A percentile compares a stretch with the other conserved stretches of the same genome.
Evolutionary conservation across 306 rosid species (phyloP).

Genomic region (Sicyos edulis): DNA sequence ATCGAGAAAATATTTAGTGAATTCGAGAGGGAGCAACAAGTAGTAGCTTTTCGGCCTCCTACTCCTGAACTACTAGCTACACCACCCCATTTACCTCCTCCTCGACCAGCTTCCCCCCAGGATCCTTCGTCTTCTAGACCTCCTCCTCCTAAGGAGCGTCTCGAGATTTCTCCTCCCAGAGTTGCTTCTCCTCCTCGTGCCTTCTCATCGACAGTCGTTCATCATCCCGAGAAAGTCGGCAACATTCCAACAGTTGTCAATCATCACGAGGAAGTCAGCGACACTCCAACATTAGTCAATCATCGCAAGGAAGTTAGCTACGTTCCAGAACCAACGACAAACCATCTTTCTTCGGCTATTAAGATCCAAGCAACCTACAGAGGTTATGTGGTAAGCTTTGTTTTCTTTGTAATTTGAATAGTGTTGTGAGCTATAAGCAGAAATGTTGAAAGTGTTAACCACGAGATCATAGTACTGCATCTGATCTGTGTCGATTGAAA

Average conservation of each 20-base stretch:
- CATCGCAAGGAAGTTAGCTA: constrained; percentile 26
- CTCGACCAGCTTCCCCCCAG: constrained; percentile 36
- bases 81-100: constrained; percentile 39
- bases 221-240: constrained; percentile 42
- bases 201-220: background rate
- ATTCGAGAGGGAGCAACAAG: constrained; percentile 84
- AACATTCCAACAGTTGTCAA: constrained; percentile 31
- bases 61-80: constrained; percentile 62
- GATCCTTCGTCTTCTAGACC: background rate
- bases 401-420: background rate
- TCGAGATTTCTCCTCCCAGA: constrained; percentile 18
- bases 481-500: background rate
- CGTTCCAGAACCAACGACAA: constrained; percentile 61
- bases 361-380: constrained; percentile 83
- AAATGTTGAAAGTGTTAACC: too few species aligned
- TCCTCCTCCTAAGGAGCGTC: constrained; percentile 23
- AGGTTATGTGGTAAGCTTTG: constrained; percentile 71
- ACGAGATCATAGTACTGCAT: too few species aligned
- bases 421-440: too few species aligned
- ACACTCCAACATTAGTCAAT: constrained; percentile 22
- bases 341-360: constrained; percentile 68
- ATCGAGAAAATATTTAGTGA: constrained; percentile 91
- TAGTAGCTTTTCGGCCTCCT: constrained; percentile 46
- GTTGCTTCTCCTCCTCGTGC: constrained; percentile 1
- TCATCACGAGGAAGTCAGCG: constrained; percentile 24